Evolutionary conservation across 129 eudicot genomes (phyloP).

Genomic region (Oenanthe sinensis): DNA sequence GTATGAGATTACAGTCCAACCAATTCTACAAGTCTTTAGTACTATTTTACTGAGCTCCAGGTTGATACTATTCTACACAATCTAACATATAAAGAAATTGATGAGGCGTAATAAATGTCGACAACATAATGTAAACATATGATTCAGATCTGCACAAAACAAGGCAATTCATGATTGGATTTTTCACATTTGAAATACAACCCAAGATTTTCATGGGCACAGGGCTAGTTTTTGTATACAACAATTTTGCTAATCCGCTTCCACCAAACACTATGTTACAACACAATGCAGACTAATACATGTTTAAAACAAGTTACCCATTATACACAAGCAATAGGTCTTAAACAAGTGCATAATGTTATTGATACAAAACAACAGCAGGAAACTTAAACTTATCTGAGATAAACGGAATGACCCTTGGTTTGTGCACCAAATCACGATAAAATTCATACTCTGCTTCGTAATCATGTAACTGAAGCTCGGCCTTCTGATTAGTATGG

Average conservation of each 20-base stretch:
- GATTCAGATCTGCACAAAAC: neutral
- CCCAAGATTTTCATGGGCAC: conserved; percentile 20
- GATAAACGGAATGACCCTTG: conserved; percentile 56
- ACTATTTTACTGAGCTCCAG: neutral
- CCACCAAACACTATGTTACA: conserved; percentile 24
- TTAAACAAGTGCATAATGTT: conserved; percentile 19
- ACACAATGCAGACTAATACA: conserved; percentile 1
- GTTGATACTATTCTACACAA: too few relatives aligned
- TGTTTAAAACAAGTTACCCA: conserved; percentile 20
- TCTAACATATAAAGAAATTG: too few relatives aligned
- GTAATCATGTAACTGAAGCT: conserved; percentile 83
- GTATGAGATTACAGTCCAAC: neutral
- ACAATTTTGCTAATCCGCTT: neutral
- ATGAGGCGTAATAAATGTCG: too few relatives aligned
- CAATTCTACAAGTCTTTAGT: neutral
- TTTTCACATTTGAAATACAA: conserved; percentile 8
- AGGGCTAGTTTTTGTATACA: neutral
- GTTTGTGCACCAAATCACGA: conserved; percentile 57
- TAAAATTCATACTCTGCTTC: conserved; percentile 84
- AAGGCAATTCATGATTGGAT: conserved; percentile 9
- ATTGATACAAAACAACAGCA: conserved; percentile 60
- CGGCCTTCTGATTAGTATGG: conserved; percentile 80
- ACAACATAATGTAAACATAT: neutral
- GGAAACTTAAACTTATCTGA: conserved; percentile 80
- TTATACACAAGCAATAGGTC: conserved; percentile 14